Percentiles rank a stretch among this genome's conserved stretches.
phyloP scores from a whole-genome alignment of 78 protist genomes.

The Dictyostelium firmibasis region DNA sequence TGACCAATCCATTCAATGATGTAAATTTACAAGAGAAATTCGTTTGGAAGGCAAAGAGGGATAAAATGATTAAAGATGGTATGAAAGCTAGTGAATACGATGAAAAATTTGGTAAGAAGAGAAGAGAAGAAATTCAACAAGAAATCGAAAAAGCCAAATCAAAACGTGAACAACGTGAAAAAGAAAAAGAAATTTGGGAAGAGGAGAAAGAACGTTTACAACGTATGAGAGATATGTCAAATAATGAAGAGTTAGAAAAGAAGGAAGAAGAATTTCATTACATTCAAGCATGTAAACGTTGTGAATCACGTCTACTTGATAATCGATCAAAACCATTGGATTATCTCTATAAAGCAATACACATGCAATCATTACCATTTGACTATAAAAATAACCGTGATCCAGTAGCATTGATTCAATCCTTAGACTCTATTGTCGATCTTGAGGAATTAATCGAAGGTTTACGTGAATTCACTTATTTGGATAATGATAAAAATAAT shows the following conservation, averaged over 20 bases:
- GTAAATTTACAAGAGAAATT: slow-evolving; percentile 83
- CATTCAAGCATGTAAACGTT: slow-evolving; percentile 63
- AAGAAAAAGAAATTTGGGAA: slow-evolving; percentile 83
- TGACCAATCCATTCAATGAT: slow-evolving; percentile 91
- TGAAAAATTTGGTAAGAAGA: neutral
- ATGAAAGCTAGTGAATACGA: slow-evolving; percentile 31
- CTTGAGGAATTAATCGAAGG: slow-evolving; percentile 7
- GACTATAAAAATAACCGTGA: neutral
- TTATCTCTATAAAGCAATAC: slow-evolving; percentile 37
- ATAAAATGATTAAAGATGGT: slow-evolving; percentile 14
- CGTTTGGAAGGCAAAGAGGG: slow-evolving; percentile 91
- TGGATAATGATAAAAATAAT: slow-evolving; percentile 25
- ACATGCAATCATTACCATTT: neutral
- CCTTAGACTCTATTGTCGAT: neutral
- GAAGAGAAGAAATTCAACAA: slow-evolving; percentile 32
- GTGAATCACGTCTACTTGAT: slow-evolving; percentile 44
- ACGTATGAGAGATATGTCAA: slow-evolving; percentile 64
- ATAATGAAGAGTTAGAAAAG: slow-evolving; percentile 74
- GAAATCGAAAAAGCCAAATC: slow-evolving; percentile 87
- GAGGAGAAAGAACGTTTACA: slow-evolving; percentile 71
- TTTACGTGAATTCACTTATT: slow-evolving; percentile 49
- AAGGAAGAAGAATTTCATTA: slow-evolving; percentile 91
- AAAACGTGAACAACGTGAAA: slow-evolving; percentile 89
- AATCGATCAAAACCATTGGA: slow-evolving; percentile 73
- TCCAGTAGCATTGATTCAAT: neutral